Conservation (phyloP, 306 rosid genomes). For the Luffa acutangula region DNA sequence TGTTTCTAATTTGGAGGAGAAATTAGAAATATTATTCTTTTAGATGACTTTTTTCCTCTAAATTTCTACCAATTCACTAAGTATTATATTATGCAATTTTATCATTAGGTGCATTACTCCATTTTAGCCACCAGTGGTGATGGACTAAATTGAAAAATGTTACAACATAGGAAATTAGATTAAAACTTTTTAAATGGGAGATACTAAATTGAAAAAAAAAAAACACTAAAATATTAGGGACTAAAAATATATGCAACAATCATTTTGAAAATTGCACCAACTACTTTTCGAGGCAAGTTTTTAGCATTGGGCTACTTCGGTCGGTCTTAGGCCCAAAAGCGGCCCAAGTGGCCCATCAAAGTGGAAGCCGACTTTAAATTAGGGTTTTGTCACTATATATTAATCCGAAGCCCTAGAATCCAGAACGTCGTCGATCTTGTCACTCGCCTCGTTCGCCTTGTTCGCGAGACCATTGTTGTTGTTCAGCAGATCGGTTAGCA, state of each 20-base stretch:
- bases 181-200: neutral
- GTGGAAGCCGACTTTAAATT: neutral
- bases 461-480: neutral
- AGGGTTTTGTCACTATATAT: neutral
- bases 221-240: neutral
- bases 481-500: neutral
- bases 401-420: neutral
- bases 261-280: neutral
- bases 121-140: no score
- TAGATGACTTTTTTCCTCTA: no score
- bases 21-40: no score
- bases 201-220: no score
- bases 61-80: no score
- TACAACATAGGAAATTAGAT: no score
- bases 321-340: neutral
- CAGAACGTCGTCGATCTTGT: neutral
- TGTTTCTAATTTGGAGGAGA: no score
- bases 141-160: no score
- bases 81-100: no score
- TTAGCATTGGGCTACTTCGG: neutral
- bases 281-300: neutral
- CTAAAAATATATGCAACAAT: no score
- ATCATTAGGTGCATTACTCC: no score
- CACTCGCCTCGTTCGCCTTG: no score
- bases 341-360: neutral